phyloP scores from a whole-genome alignment of 108 stramenopile genomes.

The Discostella stelligeroides region DNA sequence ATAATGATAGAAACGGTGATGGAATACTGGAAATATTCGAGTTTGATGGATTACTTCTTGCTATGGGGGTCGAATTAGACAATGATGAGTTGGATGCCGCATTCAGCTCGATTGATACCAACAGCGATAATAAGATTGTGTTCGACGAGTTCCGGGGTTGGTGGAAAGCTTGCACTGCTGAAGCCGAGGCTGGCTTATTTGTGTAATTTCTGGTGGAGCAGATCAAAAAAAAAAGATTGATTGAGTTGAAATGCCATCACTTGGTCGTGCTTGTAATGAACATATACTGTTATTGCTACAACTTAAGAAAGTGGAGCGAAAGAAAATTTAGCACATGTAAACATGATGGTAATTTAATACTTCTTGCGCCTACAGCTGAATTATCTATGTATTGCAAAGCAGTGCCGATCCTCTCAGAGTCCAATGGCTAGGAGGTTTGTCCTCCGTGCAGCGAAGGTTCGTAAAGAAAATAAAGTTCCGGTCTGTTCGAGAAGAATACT shows the following conservation, averaged over 20 bases:
- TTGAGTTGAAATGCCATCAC: too few species aligned
- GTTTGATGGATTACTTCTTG: constrained; percentile 49
- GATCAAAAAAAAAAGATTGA: too few species aligned
- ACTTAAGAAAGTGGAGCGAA: too few species aligned
- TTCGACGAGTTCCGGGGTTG: constrained; percentile 63
- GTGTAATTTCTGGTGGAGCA: too few species aligned
- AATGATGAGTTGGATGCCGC: constrained; percentile 59
- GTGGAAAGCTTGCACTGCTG: constrained; percentile 49
- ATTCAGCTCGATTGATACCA: constrained; percentile 53
- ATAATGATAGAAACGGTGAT: too few species aligned
- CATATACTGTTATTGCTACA: too few species aligned
- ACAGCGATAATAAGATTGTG: constrained; percentile 58
- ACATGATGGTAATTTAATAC: too few species aligned
- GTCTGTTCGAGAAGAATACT: constrained; percentile 83
- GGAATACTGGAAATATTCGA: constrained; percentile 53
- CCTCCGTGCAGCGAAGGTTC: constrained; percentile 64
- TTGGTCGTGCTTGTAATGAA: too few species aligned
- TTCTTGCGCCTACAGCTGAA: too few species aligned
- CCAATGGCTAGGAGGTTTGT: constrained; percentile 77
- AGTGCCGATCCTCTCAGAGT: constrained; percentile 75
- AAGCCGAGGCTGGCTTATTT: constrained; percentile 8
- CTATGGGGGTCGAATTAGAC: constrained; percentile 51
- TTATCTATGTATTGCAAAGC: constrained; percentile 63
- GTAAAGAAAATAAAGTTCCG: constrained; percentile 79
- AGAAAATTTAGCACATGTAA: too few species aligned